Conservation (phyloP, 345 rosid species). For the Acer negundo region DNA sequence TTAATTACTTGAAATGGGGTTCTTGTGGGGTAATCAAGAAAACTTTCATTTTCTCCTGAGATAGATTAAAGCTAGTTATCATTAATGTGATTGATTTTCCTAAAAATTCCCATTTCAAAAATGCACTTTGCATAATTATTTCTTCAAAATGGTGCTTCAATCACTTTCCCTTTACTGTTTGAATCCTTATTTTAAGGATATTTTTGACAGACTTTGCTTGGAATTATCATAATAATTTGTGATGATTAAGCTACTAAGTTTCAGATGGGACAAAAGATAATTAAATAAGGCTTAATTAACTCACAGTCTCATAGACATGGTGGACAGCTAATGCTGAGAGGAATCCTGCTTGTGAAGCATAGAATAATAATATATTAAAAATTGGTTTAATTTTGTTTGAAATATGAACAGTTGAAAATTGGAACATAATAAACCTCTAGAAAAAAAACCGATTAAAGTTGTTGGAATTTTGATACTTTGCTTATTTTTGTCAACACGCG, state of each 20-base stretch:
- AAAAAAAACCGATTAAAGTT: not conserved
- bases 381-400: not conserved
- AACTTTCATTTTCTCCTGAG: not conserved
- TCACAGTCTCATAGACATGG: not conserved
- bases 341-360: slow-evolving; percentile 1
- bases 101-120: not conserved
- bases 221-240: not conserved
- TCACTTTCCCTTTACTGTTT: not conserved
- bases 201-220: not conserved
- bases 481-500: slow-evolving; percentile 10
- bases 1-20: slow-evolving; percentile 5
- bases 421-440: not conserved
- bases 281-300: no score
- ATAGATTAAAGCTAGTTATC: slow-evolving; percentile 7
- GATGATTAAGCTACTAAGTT: not conserved
- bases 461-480: not conserved
- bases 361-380: not conserved
- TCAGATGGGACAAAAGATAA: not conserved
- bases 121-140: not conserved
- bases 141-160: not conserved
- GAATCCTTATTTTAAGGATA: not conserved
- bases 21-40: slow-evolving; percentile 22
- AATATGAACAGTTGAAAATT: not conserved
- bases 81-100: not conserved
- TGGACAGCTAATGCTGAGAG: slow-evolving; percentile 28